Evolutionary conservation across 2,329 filamentous ascomycete genomes (phyloP).

Genomic region (Nigrospora sphaerica): DNA sequence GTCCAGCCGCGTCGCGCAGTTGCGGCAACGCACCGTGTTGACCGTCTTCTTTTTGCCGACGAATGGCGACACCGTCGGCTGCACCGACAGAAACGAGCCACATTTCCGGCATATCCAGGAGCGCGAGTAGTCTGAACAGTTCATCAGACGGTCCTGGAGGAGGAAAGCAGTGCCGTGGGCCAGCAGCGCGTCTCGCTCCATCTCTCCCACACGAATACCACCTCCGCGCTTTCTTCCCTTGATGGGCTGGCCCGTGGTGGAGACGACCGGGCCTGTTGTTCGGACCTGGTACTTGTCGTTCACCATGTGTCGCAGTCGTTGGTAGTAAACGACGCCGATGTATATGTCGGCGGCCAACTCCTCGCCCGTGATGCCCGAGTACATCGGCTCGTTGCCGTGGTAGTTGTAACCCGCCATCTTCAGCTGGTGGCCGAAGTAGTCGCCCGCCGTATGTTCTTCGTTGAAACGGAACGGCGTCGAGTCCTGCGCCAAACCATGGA

Average conservation of each 20-base stretch:
- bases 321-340: constrained; percentile 95
- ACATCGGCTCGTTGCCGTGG: constrained; percentile 97
- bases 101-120: constrained; percentile 86
- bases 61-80: constrained; percentile 66
- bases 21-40: constrained; percentile 69
- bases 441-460: constrained; percentile 82
- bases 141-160: constrained; percentile 90
- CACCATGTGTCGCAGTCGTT: constrained; percentile 97
- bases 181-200: constrained; percentile 93
- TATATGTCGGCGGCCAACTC: constrained; percentile 95
- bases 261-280: constrained; percentile 87
- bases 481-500: constrained; percentile 94
- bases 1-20: constrained; percentile 61
- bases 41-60: constrained; percentile 58
- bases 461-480: constrained; percentile 92
- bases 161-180: constrained; percentile 94
- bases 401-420: constrained; percentile 96
- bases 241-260: constrained; percentile 89
- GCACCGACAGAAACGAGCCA: constrained; percentile 83
- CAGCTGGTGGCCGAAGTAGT: constrained; percentile 94
- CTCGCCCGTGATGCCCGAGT: constrained; percentile 91
- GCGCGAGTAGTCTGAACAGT: constrained; percentile 89
- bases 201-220: constrained; percentile 98
- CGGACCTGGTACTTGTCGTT: constrained; percentile 99
- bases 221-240: constrained; percentile 94